A percentile compares a stretch with the other conserved stretches of the same genome.
These are phyloP conservation scores for Ustilago esculenta DNA, from an alignment of 1,284 basidiomycete species.

Conservation along the genomic window DNA sequence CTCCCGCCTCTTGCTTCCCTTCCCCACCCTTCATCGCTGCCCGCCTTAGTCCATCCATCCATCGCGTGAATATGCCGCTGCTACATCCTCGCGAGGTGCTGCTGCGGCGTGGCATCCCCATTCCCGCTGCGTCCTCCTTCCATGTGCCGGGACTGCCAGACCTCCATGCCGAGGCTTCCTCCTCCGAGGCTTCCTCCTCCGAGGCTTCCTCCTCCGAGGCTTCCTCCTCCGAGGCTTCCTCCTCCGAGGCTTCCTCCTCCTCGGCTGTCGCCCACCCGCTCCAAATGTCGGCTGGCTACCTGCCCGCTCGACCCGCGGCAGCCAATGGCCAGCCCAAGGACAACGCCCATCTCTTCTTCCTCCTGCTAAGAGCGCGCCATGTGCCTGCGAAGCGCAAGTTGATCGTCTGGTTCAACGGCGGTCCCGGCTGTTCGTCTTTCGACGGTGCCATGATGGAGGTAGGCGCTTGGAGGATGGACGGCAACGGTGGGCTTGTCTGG, in stretches of 20 bases:
- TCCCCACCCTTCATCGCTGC: not conserved
- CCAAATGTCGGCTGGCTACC: conserved; percentile 59
- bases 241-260: conserved; percentile 23
- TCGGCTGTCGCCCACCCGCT: conserved; percentile 34
- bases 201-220: too few relatives aligned
- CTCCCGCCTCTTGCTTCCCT: too few relatives aligned
- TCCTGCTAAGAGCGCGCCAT: conserved; percentile 86
- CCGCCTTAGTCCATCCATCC: not conserved
- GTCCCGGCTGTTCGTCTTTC: conserved; percentile 94
- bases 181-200: too few relatives aligned
- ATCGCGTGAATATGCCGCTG: conserved; percentile 25
- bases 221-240: too few relatives aligned
- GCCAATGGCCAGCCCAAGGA: conserved; percentile 39
- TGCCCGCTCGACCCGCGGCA: conserved; percentile 43
- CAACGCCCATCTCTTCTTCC: conserved; percentile 85
- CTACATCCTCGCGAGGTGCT: conserved; percentile 42
- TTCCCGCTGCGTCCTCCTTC: conserved; percentile 43
- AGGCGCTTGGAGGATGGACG: conserved; percentile 82
- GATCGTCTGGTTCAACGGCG: conserved; percentile 97
- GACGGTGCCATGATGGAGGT: conserved; percentile 98
- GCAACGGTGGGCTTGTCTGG: conserved; percentile 79
- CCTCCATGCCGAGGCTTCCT: conserved; percentile 35
- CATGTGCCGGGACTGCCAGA: conserved; percentile 47
- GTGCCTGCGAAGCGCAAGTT: conserved; percentile 86
- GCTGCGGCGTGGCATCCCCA: conserved; percentile 34